Evolutionary conservation across 2,329 filamentous ascomycete genomes (phyloP), one percentile per base, ranked within the genome.

Genomic region (Venturia nashicola): DNA sequence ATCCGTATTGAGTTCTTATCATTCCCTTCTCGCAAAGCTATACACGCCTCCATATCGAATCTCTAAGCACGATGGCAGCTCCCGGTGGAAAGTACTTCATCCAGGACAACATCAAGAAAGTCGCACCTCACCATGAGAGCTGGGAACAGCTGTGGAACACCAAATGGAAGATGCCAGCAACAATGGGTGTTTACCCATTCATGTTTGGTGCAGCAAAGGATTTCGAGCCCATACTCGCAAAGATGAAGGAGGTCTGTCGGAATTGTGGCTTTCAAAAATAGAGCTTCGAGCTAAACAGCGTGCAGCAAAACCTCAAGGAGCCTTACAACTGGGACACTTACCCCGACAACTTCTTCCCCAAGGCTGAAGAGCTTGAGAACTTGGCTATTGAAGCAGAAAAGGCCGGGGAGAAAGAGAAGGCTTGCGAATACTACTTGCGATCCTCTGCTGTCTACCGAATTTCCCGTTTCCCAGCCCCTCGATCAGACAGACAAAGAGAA

Each of bases 401-500:
- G 9, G 72, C 75, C 2, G 81, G 79, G 36, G 77, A 86, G 64
- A 72, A 71, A 5, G 76, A 78, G 46, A 78, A 79, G 51, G 86
- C 87, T 0, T 82, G 81, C 4, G 81, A 82, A 43, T 78, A 87
- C 20, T 89, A 86, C 72, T 79, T 89, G 67, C 84, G 88, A 27
- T 86, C 86, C 5, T 87, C 87, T 27, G 84, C 86, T 34, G 79
- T 91, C n/a, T 86, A 89, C 73, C 82, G 88, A 62, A 90, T 91
- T 68, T 81, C 86, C 0, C 81, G 88, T 18, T 91, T 91, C 70
- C 88, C 88, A 8, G 77, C 77, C 6, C 78, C 78, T 23, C 71
- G 78, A 27, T 77, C 75, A 27, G 72, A 72, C 7, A 74, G 76
- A 61, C 79, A 91, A 73, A 81, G 83, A 67, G 72, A 79, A 36